phyloP scores from a whole-genome alignment of 1,284 basidiomycete genomes.

The Meira nashicola region DNA sequence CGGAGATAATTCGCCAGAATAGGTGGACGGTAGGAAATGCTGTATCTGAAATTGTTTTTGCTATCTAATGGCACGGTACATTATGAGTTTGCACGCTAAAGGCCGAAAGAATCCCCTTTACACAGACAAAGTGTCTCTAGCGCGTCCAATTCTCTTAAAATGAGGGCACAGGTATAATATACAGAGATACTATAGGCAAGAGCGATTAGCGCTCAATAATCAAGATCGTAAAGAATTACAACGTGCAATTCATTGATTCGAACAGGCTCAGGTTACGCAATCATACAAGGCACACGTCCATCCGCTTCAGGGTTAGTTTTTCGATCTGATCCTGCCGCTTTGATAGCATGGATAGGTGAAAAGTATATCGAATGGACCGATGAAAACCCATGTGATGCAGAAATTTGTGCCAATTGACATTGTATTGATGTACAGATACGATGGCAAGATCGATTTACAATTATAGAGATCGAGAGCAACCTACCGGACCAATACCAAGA shows the following conservation, averaged over 20 bases:
- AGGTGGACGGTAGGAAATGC: too few relatives aligned
- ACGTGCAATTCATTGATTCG: slow-evolving; percentile 28
- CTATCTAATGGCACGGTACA: too few relatives aligned
- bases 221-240: slow-evolving; percentile 29
- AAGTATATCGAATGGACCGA: slow-evolving; percentile 55
- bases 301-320: slow-evolving; percentile 54
- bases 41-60: too few relatives aligned
- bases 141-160: too few relatives aligned
- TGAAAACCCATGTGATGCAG: slow-evolving; percentile 21
- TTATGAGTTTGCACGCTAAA: too few relatives aligned
- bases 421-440: slow-evolving; percentile 55
- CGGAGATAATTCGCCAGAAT: too few relatives aligned
- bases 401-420: slow-evolving; percentile 52
- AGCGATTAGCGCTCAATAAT: too few relatives aligned
- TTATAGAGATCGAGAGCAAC: slow-evolving; percentile 52
- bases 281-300: slow-evolving; percentile 51
- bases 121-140: too few relatives aligned
- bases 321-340: slow-evolving; percentile 52
- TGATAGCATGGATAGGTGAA: slow-evolving; percentile 56
- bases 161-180: too few relatives aligned
- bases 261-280: slow-evolving; percentile 37
- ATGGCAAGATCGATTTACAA: slow-evolving; percentile 55
- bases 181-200: too few relatives aligned
- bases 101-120: too few relatives aligned
- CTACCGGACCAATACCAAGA: slow-evolving; percentile 12